Evolutionary conservation across 1,139 yeast genomes (phyloP), one percentile per base, ranked within the genome.

Genomic region (Diutina catenulata): DNA sequence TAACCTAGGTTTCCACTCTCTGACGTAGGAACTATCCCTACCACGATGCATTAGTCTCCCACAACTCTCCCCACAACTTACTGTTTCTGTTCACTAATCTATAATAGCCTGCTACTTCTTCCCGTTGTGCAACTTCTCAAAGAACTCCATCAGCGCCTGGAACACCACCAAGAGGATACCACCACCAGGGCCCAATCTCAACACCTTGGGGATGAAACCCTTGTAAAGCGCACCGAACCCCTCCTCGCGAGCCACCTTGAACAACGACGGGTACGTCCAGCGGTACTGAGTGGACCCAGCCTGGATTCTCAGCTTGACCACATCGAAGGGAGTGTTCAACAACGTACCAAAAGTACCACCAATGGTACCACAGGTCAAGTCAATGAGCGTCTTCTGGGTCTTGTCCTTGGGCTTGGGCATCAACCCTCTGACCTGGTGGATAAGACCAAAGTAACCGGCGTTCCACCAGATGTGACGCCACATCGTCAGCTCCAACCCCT

Each of bases 381-480:
- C 97, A 53, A 87, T 82, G 43, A 79, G 60, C 40, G 94, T 82
- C 65, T 86, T 79, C 53, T 83, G 82, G 33, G 80, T 62, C 9
- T 70, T 50, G 44, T 69, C 70, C 46, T 75, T 72, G 37, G 95
- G 87, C 57, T 72, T 65, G 49, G 97, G 97, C 66, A 93, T 68
- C 47, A 83, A 48, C 7, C 68, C 56, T 60, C 95, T 76, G 42
- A 86, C 80, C 64, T 86, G 94, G 74, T 78, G 83, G 51, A 91
- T 91, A 49, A 82, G 76, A 45, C 99, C 98, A 56, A 91, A 91
- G 66, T 93, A 91, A 43, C 98, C 98, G 37, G 96, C 95, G 60
- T 93, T 91, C 99, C 99, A 91, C 47, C 77, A 67, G 45, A 84
- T 74, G 58, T 91, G 98, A 72, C 99, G 82, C 95, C 96, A 88